phyloP scores from a whole-genome alignment of 495 filamentous ascomycete species.

The Penicillium riverlandense region DNA sequence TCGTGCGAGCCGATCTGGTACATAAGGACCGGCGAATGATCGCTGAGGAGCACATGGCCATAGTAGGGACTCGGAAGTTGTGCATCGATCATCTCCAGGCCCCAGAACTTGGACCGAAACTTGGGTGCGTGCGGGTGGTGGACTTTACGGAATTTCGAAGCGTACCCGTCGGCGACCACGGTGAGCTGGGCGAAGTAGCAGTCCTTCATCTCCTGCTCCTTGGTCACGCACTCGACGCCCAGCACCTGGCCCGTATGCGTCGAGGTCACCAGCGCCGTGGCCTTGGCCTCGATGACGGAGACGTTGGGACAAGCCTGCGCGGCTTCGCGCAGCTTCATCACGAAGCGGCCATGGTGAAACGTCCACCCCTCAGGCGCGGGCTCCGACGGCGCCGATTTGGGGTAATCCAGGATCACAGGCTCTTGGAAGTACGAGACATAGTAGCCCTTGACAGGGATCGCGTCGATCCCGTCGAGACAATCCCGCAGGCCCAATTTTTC shows the following conservation, averaged over 20 bases:
- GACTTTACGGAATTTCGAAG: slow-evolving; percentile 83
- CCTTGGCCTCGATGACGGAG: slow-evolving; percentile 67
- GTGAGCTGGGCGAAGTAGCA: slow-evolving; percentile 84
- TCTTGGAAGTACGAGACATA: slow-evolving; percentile 77
- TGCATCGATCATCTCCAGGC: slow-evolving; percentile 83
- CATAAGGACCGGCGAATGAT: slow-evolving; percentile 70
- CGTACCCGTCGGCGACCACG: slow-evolving; percentile 88
- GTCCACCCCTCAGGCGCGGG: slow-evolving; percentile 54
- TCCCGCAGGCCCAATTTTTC: slow-evolving; percentile 69
- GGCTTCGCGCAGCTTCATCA: slow-evolving; percentile 64
- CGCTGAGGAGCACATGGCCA: slow-evolving; percentile 83
- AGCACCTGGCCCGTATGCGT: slow-evolving; percentile 56
- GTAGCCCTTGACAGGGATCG: slow-evolving; percentile 75
- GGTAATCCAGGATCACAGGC: slow-evolving; percentile 73
- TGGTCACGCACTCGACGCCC: slow-evolving; percentile 65
- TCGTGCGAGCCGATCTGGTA: slow-evolving; percentile 98
- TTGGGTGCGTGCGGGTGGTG: slow-evolving; percentile 62
- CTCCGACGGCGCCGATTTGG: slow-evolving; percentile 21
- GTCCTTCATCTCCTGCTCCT: slow-evolving; percentile 44
- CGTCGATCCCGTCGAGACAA: slow-evolving; percentile 86
- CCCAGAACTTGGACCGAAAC: slow-evolving; percentile 80
- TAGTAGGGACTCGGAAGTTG: slow-evolving; percentile 62
- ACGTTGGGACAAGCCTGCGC: slow-evolving; percentile 62
- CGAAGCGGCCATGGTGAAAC: slow-evolving; percentile 84
- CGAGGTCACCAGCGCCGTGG: slow-evolving; percentile 52